Base-by-base conservation (phyloP, 441 rosid species). In the Adansonia rubrostipa region DNA sequence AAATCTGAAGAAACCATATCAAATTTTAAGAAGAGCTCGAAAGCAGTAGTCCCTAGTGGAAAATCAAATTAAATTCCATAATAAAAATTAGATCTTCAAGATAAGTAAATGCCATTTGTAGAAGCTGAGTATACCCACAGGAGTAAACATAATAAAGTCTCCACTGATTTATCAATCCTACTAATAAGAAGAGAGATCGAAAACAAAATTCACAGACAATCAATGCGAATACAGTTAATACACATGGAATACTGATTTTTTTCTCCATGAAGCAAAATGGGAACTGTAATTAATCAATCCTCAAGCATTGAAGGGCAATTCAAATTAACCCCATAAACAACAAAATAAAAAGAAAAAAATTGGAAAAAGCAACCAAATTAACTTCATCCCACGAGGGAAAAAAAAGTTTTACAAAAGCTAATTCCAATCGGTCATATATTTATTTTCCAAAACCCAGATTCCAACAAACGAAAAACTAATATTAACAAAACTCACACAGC, bases 1-100 rank as follows among this genome's bases (percentile, higher is more conserved):
- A 19, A 60, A 7, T 60, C 15, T 22, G 65, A 61, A 61, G 65
- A 61, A 61, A 61, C 65, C 65, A 22, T 9, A 61, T 61, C 40
- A 22, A 10, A 22, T 61, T 61, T 60, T 57, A 19, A 0, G 17
- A 20, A 20, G 14, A 60, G 14, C 36, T 20, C 3, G 14, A 20
- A 20, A 57, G 11, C 24, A 19, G 62, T 19, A 19, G 28, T 8
- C 62, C 28, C 19, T 9, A 54, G 60, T n/a, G 13, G 62, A 57
- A 57, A 57, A 2, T 28, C 24, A 57, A 57, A 57, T 19, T 57
- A 57, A 19, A 19, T 57, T 57, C 62, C 19, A 19, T 2, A 8
- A 57, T 50, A 2, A 57, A 57, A 57, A 19, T 1, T 19, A 1
- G 10, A 17, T 2, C 62, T 57, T 57, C 11, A 8, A 2, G 11